phyloP scores from a whole-genome alignment of 805 yeast species.

The Wickerhamomyces mucosus region DNA sequence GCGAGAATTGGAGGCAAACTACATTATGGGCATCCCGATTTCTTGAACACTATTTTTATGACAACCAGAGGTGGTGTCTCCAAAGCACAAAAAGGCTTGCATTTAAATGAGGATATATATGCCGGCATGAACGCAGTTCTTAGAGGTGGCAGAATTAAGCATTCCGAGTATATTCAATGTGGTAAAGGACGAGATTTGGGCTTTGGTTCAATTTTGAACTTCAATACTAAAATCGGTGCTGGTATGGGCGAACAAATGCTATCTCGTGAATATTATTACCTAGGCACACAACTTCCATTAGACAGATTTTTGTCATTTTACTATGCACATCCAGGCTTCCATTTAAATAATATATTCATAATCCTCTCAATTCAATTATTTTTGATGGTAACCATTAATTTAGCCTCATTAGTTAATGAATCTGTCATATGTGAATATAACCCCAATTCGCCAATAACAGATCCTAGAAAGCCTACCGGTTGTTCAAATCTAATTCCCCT shows the following conservation, averaged over 20 bases:
- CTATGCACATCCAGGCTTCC: slow-evolving; percentile 85
- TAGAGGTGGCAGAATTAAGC: slow-evolving; percentile 78
- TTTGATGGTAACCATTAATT: slow-evolving; percentile 45
- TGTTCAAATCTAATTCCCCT: slow-evolving; percentile 64
- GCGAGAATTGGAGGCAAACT: slow-evolving; percentile 77
- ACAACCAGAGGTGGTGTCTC: slow-evolving; percentile 83
- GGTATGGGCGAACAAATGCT: slow-evolving; percentile 88
- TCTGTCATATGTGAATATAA: slow-evolving; percentile 54
- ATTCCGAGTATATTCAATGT: slow-evolving; percentile 76
- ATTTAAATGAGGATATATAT: slow-evolving; percentile 77
- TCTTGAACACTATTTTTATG: slow-evolving; percentile 67
- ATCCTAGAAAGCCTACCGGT: slow-evolving; percentile 54
- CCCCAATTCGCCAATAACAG: slow-evolving; percentile 49
- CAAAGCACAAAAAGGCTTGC: slow-evolving; percentile 76
- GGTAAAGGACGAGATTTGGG: slow-evolving; percentile 86
- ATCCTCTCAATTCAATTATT: slow-evolving; percentile 59
- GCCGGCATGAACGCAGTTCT: slow-evolving; percentile 77
- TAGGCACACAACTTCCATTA: slow-evolving; percentile 67
- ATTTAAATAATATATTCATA: slow-evolving; percentile 68
- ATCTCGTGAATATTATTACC: slow-evolving; percentile 71
- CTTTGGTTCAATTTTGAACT: slow-evolving; percentile 72
- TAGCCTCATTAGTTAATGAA: slow-evolving; percentile 54
- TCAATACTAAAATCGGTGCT: slow-evolving; percentile 79
- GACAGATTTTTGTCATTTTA: slow-evolving; percentile 74
- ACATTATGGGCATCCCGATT: slow-evolving; percentile 85